Evolutionary conservation across 2,329 filamentous ascomycete genomes (phyloP).

Genomic region (Colletotrichum eleusines): DNA sequence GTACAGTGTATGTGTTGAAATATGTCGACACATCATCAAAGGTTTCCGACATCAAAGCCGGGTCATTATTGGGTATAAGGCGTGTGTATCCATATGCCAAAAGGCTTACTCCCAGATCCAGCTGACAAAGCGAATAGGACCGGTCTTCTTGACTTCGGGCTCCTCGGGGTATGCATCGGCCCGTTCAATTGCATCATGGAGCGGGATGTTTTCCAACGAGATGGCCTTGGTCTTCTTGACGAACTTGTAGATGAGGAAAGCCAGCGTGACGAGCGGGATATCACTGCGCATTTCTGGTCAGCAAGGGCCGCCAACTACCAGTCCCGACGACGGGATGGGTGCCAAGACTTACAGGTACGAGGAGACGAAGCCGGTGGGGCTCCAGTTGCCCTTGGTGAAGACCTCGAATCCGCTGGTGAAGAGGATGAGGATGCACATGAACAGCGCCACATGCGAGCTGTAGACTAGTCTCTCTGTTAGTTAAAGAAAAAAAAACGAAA

Average conservation of each 20-base stretch:
- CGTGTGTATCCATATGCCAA: no score
- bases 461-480: conserved; percentile 59
- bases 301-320: neutral
- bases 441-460: conserved; percentile 70
- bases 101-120: conserved; percentile 53
- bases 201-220: conserved; percentile 62
- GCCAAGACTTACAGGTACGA: conserved; percentile 71
- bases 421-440: conserved; percentile 73
- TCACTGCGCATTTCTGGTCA: conserved; percentile 57
- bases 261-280: conserved; percentile 67
- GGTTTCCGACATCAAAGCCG: neutral
- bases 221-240: conserved; percentile 71
- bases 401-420: conserved; percentile 77
- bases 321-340: neutral
- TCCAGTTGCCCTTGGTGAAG: conserved; percentile 72
- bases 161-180: conserved; percentile 53
- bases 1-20: conserved; percentile 16
- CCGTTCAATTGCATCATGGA: conserved; percentile 65
- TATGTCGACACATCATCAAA: conserved; percentile 19
- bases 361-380: conserved; percentile 69
- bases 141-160: conserved; percentile 45
- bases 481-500: neutral
- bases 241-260: conserved; percentile 74
- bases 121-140: conserved; percentile 48
- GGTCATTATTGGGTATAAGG: neutral